Percentiles rank a stretch among this genome's conserved stretches.
These are phyloP conservation scores for Sporothrix mexicana DNA, from an alignment of 2,329 filamentous ascomycete species.

Conservation along the genomic window DNA sequence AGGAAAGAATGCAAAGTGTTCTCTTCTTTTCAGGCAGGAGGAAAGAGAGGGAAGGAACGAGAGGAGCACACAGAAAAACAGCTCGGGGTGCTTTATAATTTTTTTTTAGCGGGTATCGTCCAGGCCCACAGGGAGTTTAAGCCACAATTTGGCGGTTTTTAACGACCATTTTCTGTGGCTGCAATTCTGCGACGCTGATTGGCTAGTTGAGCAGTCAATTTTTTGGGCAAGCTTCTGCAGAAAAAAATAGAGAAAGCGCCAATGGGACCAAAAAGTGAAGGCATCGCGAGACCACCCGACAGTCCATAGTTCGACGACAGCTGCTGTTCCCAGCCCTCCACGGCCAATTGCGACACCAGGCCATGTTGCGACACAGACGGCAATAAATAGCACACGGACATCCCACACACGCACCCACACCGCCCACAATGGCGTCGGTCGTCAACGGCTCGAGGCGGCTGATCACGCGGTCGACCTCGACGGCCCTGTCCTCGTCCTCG, in stretches of 20 bases:
- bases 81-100: slow-evolving; percentile 16
- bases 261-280: neutral
- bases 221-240: slow-evolving; percentile 27
- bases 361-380: neutral
- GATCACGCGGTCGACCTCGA: slow-evolving; percentile 29
- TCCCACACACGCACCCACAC: neutral
- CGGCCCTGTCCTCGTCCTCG: neutral
- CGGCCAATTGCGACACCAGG: slow-evolving; percentile 3
- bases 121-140: slow-evolving; percentile 8
- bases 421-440: slow-evolving; percentile 33
- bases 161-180: slow-evolving; percentile 10
- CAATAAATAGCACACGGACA: neutral
- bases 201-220: slow-evolving; percentile 13
- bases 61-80: slow-evolving; percentile 14
- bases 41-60: slow-evolving; percentile 22
- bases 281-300: slow-evolving; percentile 29
- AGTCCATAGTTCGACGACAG: neutral
- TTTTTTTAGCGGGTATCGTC: slow-evolving; percentile 14
- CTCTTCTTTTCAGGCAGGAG: slow-evolving; percentile 29
- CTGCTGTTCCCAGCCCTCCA: neutral
- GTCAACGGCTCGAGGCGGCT: slow-evolving; percentile 35
- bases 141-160: neutral
- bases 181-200: neutral
- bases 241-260: slow-evolving; percentile 10
- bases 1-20: slow-evolving; percentile 29